These are phyloP conservation scores for Hamigera avellanea DNA, from an alignment of 495 filamentous ascomycete genomes.

Conservation along the genomic window DNA sequence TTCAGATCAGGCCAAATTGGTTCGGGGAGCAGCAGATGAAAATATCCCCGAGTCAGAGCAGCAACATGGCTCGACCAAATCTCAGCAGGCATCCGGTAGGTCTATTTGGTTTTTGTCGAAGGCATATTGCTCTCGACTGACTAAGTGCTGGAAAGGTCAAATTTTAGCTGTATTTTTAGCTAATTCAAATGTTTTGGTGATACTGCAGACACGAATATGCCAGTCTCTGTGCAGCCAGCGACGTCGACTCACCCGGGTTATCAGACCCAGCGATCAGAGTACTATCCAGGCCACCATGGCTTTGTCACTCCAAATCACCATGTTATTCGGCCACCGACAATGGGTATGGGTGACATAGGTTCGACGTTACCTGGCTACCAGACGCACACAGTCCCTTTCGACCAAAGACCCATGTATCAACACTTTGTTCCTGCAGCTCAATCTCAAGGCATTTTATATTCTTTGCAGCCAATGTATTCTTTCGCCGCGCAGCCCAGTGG, in stretches of 20 bases:
- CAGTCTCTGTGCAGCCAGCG: neutral
- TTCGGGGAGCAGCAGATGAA: slow-evolving; percentile 9
- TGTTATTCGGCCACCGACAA: slow-evolving; percentile 15
- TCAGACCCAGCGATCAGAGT: slow-evolving; percentile 10
- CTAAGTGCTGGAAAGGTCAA: too few relatives aligned
- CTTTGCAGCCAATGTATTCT: slow-evolving; percentile 22
- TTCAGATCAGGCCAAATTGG: slow-evolving; percentile 13
- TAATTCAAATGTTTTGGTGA: too few relatives aligned
- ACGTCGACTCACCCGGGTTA: slow-evolving; percentile 8
- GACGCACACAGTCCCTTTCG: slow-evolving; percentile 15
- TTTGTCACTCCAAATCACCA: slow-evolving; percentile 14
- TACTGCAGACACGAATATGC: neutral
- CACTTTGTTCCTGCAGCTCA: slow-evolving; percentile 18
- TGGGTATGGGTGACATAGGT: slow-evolving; percentile 35
- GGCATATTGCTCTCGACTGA: too few relatives aligned
- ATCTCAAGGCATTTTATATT: slow-evolving; percentile 23
- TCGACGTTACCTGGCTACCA: slow-evolving; percentile 33
- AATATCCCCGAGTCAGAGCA: slow-evolving; percentile 8
- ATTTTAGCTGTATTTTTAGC: too few relatives aligned
- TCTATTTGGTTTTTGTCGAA: slow-evolving; percentile 4
- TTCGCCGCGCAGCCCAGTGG: slow-evolving; percentile 19
- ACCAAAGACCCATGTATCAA: slow-evolving; percentile 19
- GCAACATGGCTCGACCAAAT: slow-evolving; percentile 5
- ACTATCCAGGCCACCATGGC: slow-evolving; percentile 10
- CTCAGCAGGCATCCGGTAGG: slow-evolving; percentile 15